Percentiles rank a stretch among this genome's conserved stretches.
phyloP scores from a whole-genome alignment of 2,329 filamentous ascomycete species.

The Chalaropsis thielavioides region DNA sequence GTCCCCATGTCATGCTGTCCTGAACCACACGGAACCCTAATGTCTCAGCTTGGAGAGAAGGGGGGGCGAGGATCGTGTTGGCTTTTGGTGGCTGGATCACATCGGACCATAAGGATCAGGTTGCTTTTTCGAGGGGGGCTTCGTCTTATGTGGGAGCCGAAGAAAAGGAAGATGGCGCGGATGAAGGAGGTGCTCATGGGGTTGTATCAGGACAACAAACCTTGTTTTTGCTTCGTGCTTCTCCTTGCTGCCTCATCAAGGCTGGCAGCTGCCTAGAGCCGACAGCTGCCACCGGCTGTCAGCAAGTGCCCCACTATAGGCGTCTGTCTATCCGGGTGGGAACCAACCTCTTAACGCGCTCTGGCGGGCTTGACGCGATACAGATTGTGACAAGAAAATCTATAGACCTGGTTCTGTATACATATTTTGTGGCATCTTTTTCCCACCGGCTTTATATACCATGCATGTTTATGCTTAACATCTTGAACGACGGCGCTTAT shows the following conservation, averaged over 20 bases:
- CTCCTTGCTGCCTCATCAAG: background rate
- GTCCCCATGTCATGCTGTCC: background rate
- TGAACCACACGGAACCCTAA: background rate
- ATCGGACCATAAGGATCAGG: background rate
- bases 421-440: background rate
- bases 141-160: background rate
- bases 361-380: background rate
- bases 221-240: background rate
- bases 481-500: background rate
- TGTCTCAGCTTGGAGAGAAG: background rate
- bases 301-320: background rate
- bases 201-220: background rate
- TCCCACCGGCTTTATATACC: background rate
- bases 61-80: background rate
- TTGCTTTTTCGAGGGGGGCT: background rate
- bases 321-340: background rate
- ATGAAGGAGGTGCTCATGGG: no score
- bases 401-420: background rate
- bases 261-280: background rate
- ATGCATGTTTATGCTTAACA: constrained; percentile 3
- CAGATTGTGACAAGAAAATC: background rate
- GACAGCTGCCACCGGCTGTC: background rate
- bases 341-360: constrained; percentile 3
- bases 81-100: background rate
- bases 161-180: background rate